These are phyloP conservation scores for Flueggea neowawraea DNA, from an alignment of 441 rosid species.

Conservation along the genomic window DNA sequence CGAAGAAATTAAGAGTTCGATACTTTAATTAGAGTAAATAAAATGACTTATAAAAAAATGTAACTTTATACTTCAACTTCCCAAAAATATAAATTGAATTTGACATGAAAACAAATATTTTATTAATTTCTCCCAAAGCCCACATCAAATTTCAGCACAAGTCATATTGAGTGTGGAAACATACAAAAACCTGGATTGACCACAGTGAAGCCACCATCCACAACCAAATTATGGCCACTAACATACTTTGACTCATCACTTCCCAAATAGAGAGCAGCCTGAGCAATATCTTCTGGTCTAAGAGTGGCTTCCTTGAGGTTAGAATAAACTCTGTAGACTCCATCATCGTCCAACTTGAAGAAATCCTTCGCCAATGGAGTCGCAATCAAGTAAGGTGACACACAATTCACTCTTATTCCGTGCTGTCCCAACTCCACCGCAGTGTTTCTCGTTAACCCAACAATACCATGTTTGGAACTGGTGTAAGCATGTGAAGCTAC, in stretches of 20 bases:
- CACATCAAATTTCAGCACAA: too few relatives aligned
- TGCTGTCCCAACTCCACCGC: slow-evolving; percentile 10
- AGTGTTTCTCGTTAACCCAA: slow-evolving; percentile 6
- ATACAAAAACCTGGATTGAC: slow-evolving; percentile 5
- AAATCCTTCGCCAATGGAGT: slow-evolving; percentile 7
- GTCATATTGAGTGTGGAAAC: not conserved
- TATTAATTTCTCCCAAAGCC: too few relatives aligned
- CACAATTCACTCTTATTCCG: slow-evolving; percentile 14
- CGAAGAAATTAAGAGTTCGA: too few relatives aligned
- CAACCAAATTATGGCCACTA: slow-evolving; percentile 11
- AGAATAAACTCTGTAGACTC: slow-evolving; percentile 1
- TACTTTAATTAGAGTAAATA: too few relatives aligned
- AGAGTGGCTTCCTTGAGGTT: slow-evolving; percentile 7
- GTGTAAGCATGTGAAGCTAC: slow-evolving; percentile 9
- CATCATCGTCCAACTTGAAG: slow-evolving; percentile 10
- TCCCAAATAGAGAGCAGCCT: slow-evolving; percentile 9
- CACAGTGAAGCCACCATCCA: slow-evolving; percentile 10
- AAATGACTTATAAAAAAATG: too few relatives aligned
- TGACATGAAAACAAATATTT: too few relatives aligned
- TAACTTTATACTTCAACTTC: too few relatives aligned
- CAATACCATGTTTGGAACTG: slow-evolving; percentile 9
- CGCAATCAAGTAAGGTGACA: slow-evolving; percentile 9
- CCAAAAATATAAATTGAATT: too few relatives aligned
- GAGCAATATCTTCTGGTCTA: slow-evolving; percentile 10
- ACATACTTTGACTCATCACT: slow-evolving; percentile 13